Conservation (phyloP, 1,139 yeast species). For the Suhomyces ambrosiae region DNA sequence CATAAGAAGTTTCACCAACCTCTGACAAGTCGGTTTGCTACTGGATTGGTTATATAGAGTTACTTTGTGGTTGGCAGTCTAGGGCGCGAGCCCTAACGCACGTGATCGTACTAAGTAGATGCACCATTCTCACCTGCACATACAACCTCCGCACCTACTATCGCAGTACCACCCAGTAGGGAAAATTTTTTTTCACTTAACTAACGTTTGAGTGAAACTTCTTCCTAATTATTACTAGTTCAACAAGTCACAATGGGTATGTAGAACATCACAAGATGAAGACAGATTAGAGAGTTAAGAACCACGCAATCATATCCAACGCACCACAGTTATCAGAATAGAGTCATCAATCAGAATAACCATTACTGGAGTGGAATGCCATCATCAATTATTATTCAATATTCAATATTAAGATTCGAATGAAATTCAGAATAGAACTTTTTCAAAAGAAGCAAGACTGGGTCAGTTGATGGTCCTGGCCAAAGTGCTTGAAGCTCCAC, state of each 20-base stretch:
- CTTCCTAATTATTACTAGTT: slow-evolving; percentile 20
- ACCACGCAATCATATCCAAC: not conserved
- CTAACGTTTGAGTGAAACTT: slow-evolving; percentile 15
- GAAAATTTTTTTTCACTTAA: slow-evolving; percentile 16
- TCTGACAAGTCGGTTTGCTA: too few relatives aligned
- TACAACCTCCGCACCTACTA: slow-evolving; percentile 1
- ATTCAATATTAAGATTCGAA: too few relatives aligned
- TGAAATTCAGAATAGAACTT: too few relatives aligned
- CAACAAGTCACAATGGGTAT: slow-evolving; percentile 40
- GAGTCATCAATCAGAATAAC: too few relatives aligned
- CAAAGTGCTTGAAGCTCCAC: too few relatives aligned
- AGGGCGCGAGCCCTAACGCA: slow-evolving; percentile 14
- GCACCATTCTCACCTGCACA: slow-evolving; percentile 6
- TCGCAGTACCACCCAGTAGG: slow-evolving; percentile 12
- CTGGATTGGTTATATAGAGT: too few relatives aligned
- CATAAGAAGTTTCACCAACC: too few relatives aligned
- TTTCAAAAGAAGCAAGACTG: not conserved
- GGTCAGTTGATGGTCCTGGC: too few relatives aligned
- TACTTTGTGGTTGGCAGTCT: not conserved
- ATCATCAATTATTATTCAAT: not conserved
- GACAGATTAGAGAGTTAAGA: not conserved
- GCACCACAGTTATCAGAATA: not conserved
- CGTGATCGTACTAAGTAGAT: slow-evolving; percentile 4
- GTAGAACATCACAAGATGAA: slow-evolving; percentile 15
- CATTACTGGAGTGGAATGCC: too few relatives aligned